Evolutionary conservation across 192 early-diverging fungal genomes (phyloP).

Genomic region (Kickxella alabastrina): DNA sequence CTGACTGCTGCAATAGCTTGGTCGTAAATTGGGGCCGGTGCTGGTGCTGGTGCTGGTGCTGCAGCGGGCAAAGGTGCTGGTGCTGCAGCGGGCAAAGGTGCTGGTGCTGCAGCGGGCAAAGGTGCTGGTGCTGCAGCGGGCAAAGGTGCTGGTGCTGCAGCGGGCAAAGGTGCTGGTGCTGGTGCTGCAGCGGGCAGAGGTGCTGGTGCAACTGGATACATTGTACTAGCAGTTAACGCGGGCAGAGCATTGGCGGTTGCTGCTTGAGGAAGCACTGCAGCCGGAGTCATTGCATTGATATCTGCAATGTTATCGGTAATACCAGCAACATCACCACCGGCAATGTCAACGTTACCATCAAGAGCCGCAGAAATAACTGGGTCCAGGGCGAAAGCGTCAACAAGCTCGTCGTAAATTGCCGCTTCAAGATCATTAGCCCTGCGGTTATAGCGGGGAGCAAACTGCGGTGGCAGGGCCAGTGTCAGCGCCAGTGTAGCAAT

Average conservation of each 20-base stretch:
- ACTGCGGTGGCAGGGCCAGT: slow-evolving; percentile 16
- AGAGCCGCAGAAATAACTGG: slow-evolving; percentile 21
- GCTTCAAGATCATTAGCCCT: slow-evolving; percentile 13
- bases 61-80: not conserved
- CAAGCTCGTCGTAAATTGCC: slow-evolving; percentile 26
- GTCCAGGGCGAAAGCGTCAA: slow-evolving; percentile 20
- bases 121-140: not conserved
- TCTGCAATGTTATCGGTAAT: not conserved
- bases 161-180: not conserved
- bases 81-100: too few species aligned
- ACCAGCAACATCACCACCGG: not conserved
- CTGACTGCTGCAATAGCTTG: too few species aligned
- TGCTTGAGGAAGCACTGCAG: not conserved
- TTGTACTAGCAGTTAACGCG: too few species aligned
- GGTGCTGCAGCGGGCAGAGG: not conserved
- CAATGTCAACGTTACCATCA: slow-evolving; percentile 6
- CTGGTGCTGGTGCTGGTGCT: not conserved
- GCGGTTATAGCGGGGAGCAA: slow-evolving; percentile 12
- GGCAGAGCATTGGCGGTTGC: not conserved
- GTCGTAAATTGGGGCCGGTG: too few species aligned
- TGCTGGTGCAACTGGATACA: slow-evolving; percentile 3
- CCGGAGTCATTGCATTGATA: not conserved
- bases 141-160: not conserved
- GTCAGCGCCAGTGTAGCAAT: slow-evolving; percentile 19
- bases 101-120: too few species aligned